phyloP scores from a whole-genome alignment of 2,329 filamentous ascomycete species.

The Berkeleyomyces rouxiae region DNA sequence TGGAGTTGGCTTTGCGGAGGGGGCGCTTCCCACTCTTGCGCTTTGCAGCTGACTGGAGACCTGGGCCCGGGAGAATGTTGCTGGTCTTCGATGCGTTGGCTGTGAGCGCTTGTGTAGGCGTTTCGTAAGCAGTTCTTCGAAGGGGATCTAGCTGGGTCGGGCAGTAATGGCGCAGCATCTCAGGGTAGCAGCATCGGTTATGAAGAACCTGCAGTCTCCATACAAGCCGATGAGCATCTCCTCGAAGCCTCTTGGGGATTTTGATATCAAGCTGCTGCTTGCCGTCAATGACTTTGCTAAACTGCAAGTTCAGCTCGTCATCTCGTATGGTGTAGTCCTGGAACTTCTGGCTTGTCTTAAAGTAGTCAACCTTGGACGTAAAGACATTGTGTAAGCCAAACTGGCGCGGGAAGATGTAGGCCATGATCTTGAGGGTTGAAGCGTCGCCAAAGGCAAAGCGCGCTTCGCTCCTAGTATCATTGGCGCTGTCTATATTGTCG shows the following conservation, averaged over 20 bases:
- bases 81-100: background rate
- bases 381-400: conserved; percentile 91
- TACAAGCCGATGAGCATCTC: conserved; percentile 41
- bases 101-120: too few relatives aligned
- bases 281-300: conserved; percentile 11
- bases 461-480: conserved; percentile 15
- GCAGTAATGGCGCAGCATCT: conserved; percentile 69
- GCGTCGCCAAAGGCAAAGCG: conserved; percentile 3
- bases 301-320: conserved; percentile 46
- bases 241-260: conserved; percentile 53
- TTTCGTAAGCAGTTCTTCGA: background rate
- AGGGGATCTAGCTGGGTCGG: conserved; percentile 23
- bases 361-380: conserved; percentile 46
- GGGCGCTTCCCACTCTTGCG: background rate
- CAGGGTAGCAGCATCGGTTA: conserved; percentile 58
- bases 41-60: background rate
- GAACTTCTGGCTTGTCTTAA: conserved; percentile 53
- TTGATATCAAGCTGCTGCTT: conserved; percentile 17
- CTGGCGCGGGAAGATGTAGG: conserved; percentile 85
- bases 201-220: conserved; percentile 55
- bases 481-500: background rate
- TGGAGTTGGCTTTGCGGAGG: background rate
- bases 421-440: conserved; percentile 57
- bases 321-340: conserved; percentile 79
- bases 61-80: background rate